Conservation (phyloP, 345 rosid species). For the Mercurialis annua region DNA sequence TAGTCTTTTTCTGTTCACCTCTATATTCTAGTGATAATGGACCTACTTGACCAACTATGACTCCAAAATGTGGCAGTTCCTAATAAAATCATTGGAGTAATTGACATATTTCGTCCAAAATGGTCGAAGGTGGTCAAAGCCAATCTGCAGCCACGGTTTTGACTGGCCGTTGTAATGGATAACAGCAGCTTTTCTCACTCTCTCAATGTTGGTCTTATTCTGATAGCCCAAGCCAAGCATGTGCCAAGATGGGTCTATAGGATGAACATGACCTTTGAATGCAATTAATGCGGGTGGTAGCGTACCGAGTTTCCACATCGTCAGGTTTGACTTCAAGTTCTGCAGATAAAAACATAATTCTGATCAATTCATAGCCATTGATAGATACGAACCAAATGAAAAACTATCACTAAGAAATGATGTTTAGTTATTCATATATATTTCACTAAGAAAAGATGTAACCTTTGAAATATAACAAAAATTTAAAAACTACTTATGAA, state of each 20-base stretch:
- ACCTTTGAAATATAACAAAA: not conserved
- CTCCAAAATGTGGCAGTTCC: constrained; percentile 92
- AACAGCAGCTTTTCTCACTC: constrained; percentile 76
- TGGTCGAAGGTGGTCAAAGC: constrained; percentile 95
- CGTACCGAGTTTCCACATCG: constrained; percentile 98
- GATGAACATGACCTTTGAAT: constrained; percentile 78
- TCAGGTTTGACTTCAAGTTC: constrained; percentile 86
- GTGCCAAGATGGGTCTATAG: constrained; percentile 91
- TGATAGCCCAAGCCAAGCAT: constrained; percentile 98
- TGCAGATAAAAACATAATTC: constrained; percentile 31
- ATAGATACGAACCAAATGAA: not conserved
- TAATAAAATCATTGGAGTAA: constrained; percentile 84
- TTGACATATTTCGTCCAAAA: constrained; percentile 92
- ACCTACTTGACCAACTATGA: constrained; percentile 39
- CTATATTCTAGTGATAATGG: constrained; percentile 30
- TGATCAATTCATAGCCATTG: not conserved
- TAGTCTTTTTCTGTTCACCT: constrained; percentile 24
- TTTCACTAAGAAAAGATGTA: not conserved
- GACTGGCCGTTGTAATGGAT: constrained; percentile 97
- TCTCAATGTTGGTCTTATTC: constrained; percentile 59
- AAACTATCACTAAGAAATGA: constrained; percentile 1
- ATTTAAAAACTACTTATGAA: not conserved
- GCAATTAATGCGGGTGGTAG: constrained; percentile 98
- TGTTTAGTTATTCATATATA: not conserved
- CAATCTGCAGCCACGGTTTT: constrained; percentile 95